A percentile compares a stretch with the other conserved stretches of the same genome.
phyloP scores from a whole-genome alignment of 257 asterid genomes.

The Fraxinus cuspidata region DNA sequence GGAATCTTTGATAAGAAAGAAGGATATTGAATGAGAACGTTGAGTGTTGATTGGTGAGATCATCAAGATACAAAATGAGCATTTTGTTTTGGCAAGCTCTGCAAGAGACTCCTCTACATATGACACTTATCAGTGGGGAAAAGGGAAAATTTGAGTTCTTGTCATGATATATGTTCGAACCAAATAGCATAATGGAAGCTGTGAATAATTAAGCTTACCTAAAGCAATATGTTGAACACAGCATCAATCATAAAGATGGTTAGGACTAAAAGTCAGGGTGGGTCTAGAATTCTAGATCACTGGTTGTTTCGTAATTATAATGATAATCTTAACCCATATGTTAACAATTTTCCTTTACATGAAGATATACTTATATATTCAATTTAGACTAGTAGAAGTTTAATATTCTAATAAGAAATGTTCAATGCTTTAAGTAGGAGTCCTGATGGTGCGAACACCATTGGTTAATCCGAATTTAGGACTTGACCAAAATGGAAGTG shows the following conservation, averaged over 20 bases:
- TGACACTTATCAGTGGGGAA: background rate
- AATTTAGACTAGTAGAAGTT: background rate
- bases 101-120: background rate
- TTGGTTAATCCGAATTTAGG: background rate
- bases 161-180: background rate
- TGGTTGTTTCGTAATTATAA: background rate
- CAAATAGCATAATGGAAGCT: background rate
- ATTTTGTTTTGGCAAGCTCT: background rate
- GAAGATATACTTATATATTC: background rate
- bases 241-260: background rate
- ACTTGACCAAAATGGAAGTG: background rate
- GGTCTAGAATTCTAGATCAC: background rate
- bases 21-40: background rate
- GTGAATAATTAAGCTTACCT: background rate
- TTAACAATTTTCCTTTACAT: background rate
- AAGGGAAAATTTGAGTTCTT: background rate
- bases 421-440: background rate
- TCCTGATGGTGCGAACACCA: background rate
- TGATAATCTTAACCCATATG: background rate
- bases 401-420: background rate
- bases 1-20: background rate
- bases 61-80: background rate
- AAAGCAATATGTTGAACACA: background rate
- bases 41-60: background rate
- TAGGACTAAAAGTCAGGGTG: background rate